Conservation (phyloP, 768 basidiomycete species). For the Pisolithus microcarpus region DNA sequence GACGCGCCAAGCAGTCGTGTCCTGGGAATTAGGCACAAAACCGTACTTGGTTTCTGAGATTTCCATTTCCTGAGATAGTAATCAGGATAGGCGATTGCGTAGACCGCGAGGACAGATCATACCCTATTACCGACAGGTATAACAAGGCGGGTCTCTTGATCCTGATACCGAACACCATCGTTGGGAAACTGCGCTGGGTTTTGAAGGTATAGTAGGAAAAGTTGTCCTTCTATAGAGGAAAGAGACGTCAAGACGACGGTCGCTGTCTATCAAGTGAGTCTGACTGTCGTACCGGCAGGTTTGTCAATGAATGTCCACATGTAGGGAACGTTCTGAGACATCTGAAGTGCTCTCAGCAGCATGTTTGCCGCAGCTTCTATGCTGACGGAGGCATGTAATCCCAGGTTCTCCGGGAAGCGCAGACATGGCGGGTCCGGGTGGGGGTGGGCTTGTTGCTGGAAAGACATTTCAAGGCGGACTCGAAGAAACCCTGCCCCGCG, state of each 20-base stretch:
- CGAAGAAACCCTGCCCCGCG: too few species aligned
- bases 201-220: slow-evolving; percentile 60
- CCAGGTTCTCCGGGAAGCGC: slow-evolving; percentile 61
- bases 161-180: slow-evolving; percentile 74
- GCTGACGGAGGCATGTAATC: slow-evolving; percentile 46
- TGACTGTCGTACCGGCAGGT: slow-evolving; percentile 47
- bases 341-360: slow-evolving; percentile 50
- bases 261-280: neutral
- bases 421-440: slow-evolving; percentile 55
- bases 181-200: slow-evolving; percentile 54
- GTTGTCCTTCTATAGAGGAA: slow-evolving; percentile 48
- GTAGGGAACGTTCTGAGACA: slow-evolving; percentile 57
- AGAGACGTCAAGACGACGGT: neutral
- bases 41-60: slow-evolving; percentile 67
- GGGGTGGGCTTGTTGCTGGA: slow-evolving; percentile 40
- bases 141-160: slow-evolving; percentile 56
- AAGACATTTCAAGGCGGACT: slow-evolving; percentile 16
- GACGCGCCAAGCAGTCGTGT: slow-evolving; percentile 57
- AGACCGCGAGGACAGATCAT: slow-evolving; percentile 21
- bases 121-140: slow-evolving; percentile 48
- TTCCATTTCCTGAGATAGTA: slow-evolving; percentile 58
- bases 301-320: slow-evolving; percentile 73
- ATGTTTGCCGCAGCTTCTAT: slow-evolving; percentile 54
- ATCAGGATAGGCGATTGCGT: neutral
- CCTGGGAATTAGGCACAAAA: slow-evolving; percentile 61